These are phyloP conservation scores for Endocalyx cinctus DNA, from an alignment of 2,329 filamentous ascomycete species.

Conservation along the genomic window DNA sequence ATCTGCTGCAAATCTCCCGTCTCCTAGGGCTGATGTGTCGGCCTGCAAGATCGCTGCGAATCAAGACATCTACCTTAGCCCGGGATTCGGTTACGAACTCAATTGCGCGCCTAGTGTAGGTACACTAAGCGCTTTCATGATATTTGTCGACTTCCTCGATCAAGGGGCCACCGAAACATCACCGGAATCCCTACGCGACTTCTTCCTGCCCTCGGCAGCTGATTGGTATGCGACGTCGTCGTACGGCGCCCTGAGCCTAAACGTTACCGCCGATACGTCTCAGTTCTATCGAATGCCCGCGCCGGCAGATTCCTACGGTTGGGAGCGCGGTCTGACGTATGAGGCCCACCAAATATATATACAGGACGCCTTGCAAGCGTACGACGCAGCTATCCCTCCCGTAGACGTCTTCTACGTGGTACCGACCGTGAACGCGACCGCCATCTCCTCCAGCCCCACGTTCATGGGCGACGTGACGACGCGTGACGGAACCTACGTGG, in stretches of 20 bases:
- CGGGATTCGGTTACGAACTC: constrained; percentile 22
- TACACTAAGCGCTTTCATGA: constrained; percentile 26
- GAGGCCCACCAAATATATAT: constrained; percentile 23
- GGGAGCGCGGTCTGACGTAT: constrained; percentile 20
- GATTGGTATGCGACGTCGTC: constrained; percentile 21
- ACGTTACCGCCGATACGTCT: constrained; percentile 18
- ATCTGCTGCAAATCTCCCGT: constrained; percentile 1
- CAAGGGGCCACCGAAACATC: constrained; percentile 16
- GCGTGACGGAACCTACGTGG: constrained; percentile 18
- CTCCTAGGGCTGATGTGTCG: constrained; percentile 9
- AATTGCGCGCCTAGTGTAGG: constrained; percentile 29
- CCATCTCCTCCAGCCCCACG: constrained; percentile 23
- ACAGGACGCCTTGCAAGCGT: constrained; percentile 25
- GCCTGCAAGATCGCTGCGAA: constrained; percentile 22
- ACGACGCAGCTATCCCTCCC: constrained; percentile 11
- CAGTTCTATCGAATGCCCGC: constrained; percentile 23
- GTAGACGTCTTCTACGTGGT: constrained; percentile 26
- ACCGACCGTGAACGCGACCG: constrained; percentile 19
- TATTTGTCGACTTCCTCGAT: constrained; percentile 22
- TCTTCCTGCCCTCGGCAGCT: constrained; percentile 20
- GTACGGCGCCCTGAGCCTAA: constrained; percentile 15
- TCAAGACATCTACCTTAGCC: constrained; percentile 20
- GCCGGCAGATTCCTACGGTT: constrained; percentile 18
- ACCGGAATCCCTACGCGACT: constrained; percentile 17
- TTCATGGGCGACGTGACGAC: constrained; percentile 20